phyloP scores from a whole-genome alignment of 371 early-diverging fungal species.

The Capniomyces stellatus region DNA sequence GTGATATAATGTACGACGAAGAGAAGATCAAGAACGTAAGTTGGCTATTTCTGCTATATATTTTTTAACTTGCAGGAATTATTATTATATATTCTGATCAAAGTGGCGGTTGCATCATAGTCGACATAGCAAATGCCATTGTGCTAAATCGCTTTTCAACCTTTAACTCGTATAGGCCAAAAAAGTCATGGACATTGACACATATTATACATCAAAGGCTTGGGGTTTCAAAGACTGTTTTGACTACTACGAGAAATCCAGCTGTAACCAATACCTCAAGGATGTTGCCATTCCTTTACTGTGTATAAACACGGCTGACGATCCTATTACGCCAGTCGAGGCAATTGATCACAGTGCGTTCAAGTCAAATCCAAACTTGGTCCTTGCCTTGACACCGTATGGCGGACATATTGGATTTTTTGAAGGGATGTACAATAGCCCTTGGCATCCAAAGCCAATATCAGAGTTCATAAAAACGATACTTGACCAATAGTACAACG shows the following conservation, averaged over 20 bases:
- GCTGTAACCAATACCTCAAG: constrained; percentile 49
- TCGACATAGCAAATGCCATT: too few relatives aligned
- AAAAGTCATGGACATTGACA: constrained; percentile 62
- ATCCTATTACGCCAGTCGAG: constrained; percentile 60
- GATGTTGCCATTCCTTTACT: constrained; percentile 57
- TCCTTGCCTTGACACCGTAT: constrained; percentile 62
- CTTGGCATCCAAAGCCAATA: constrained; percentile 47
- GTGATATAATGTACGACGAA: constrained; percentile 29
- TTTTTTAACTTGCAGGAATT: too few relatives aligned
- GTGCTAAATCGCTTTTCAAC: background rate
- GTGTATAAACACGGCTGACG: constrained; percentile 74
- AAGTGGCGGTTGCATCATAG: too few relatives aligned
- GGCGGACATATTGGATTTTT: constrained; percentile 96
- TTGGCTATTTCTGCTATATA: background rate
- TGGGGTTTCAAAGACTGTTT: constrained; percentile 58
- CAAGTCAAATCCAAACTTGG: constrained; percentile 53
- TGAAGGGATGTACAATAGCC: constrained; percentile 31
- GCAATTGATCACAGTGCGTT: constrained; percentile 57
- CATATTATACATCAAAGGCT: constrained; percentile 42
- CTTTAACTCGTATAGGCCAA: constrained; percentile 18
- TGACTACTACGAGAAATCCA: constrained; percentile 70
- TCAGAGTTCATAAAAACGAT: constrained; percentile 49
- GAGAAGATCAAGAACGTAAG: constrained; percentile 15
- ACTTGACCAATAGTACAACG: constrained; percentile 13
- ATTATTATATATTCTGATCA: too few relatives aligned